Conservation (phyloP, 495 filamentous ascomycete genomes). For the Talaromyces adpressus region DNA sequence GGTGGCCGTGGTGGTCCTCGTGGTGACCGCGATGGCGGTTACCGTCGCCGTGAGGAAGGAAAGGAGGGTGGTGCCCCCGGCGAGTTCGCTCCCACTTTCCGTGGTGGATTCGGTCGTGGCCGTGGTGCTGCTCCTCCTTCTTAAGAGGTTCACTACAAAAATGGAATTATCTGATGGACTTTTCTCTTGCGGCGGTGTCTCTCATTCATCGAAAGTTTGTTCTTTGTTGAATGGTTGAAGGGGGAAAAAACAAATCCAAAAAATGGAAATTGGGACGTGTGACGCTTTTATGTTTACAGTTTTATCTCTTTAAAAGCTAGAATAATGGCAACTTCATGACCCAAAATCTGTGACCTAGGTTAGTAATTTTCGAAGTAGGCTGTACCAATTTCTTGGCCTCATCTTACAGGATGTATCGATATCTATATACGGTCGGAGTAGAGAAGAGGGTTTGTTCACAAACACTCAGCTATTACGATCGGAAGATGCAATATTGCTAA, state of each 20-base stretch:
- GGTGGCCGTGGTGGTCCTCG: conserved; percentile 60
- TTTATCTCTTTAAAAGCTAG: neutral
- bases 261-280: neutral
- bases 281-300: neutral
- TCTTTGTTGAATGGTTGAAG: conserved; percentile 4
- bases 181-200: conserved; percentile 20
- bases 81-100: conserved; percentile 94
- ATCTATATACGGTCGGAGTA: neutral
- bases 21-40: conserved; percentile 87
- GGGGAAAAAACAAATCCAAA: neutral
- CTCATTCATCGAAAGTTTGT: neutral
- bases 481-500: too few relatives aligned
- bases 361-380: neutral
- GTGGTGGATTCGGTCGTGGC: conserved; percentile 90
- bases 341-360: neutral
- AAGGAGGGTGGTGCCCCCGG: conserved; percentile 95
- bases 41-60: conserved; percentile 78
- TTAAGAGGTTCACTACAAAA: neutral
- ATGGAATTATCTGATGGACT: neutral
- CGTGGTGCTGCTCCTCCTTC: conserved; percentile 68
- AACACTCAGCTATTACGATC: neutral
- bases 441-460: neutral
- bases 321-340: conserved; percentile 2
- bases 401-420: neutral
- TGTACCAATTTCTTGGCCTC: neutral